Percentiles rank a stretch among this genome's conserved stretches.
phyloP scores from a whole-genome alignment of 257 asterid genomes.

The Paulownia fortunei region DNA sequence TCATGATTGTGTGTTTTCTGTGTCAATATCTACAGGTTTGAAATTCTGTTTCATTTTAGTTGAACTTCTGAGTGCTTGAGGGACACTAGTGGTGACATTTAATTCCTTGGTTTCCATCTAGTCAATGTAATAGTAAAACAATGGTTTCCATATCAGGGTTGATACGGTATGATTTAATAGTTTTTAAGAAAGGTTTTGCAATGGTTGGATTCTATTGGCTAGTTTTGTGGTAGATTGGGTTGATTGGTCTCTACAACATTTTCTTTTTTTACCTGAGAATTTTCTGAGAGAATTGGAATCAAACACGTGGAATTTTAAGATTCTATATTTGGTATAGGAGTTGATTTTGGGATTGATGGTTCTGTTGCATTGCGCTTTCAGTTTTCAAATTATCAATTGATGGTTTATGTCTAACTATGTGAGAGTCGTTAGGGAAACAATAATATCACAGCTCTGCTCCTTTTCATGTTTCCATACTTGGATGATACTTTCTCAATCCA shows the following conservation, averaged over 20 bases:
- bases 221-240: neutral
- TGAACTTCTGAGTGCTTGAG: neutral
- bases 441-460: neutral
- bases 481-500: neutral
- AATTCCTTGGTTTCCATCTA: neutral
- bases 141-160: neutral
- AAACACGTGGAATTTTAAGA: neutral
- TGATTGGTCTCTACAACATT: neutral
- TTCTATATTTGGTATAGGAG: neutral
- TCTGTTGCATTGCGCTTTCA: neutral
- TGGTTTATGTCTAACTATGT: neutral
- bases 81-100: neutral
- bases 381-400: neutral
- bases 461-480: neutral
- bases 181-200: neutral
- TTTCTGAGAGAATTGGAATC: neutral
- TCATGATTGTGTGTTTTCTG: neutral
- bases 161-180: neutral
- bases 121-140: neutral
- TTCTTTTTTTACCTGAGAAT: neutral
- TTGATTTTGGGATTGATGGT: neutral
- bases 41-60: neutral
- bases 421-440: neutral
- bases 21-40: conserved; percentile 3
- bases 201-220: neutral